Base-by-base conservation (phyloP, 2,329 filamentous ascomycete species). In the Graphilbum sp. region DNA sequence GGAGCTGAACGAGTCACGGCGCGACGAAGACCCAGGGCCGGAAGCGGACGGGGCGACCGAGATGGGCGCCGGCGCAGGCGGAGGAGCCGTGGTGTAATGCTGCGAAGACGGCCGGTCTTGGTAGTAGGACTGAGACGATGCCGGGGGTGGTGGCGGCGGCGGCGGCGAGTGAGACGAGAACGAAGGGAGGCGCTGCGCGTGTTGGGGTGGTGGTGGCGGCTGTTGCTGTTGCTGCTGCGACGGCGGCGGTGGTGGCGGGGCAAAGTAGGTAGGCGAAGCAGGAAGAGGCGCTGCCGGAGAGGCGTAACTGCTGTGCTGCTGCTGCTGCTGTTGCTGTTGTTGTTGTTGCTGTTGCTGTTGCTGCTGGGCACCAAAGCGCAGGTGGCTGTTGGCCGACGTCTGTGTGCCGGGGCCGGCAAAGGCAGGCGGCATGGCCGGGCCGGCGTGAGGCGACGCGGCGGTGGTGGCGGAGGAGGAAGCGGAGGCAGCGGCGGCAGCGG, bases 181-280 rank as follows among this genome's bases (percentile, higher is more conserved):
- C 7, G 40, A 37, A 40, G 7, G 23, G 12, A 37, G 37, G 32
- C 39, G 39, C 34, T 33, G 42, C 10, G 13, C n/a, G 13, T 32
- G 33, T 12, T 36, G 32, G 16, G 17, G 32, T 13, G 24, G 34
- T 17, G 34, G 17, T 16, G 24, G 17, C 17, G 21, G 34, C 2
- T 4, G 8, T 3, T 35, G 16, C 15, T 10, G 11, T 3, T 35
- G 33, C 1, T 36, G 41, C 36, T 51, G 51, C 20, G 8, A 45
- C 16, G 47, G n/a, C n/a, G n/a, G n/a, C n/a, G n/a, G n/a, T n/a
- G n/a, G n/a, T n/a, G n/a, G n/a, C n/a, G n/a, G n/a, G n/a, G n/a
- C n/a, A n/a, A n/a, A 45, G 41, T 55, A 55, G 3, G 51, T 50
- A 0, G 55, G 55, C 24, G 55, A 57, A 5, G 55, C 54, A 13